Evolutionary conservation across 176 grass and related monocot species (phyloP), one percentile per base, ranked within the genome.

Genomic region (Carex cristatella): DNA sequence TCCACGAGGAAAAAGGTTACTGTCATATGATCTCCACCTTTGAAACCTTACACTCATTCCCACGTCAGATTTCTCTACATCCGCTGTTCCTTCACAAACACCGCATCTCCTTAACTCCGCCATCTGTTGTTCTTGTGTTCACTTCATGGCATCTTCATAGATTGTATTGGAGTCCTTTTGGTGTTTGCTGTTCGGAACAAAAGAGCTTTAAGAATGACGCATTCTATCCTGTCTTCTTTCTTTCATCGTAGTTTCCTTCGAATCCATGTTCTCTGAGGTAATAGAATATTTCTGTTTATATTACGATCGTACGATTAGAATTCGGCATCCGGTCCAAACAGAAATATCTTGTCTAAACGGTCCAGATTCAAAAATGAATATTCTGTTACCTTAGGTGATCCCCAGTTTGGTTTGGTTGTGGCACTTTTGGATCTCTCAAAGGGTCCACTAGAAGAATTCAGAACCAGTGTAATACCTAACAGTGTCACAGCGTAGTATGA

Each of bases 21-120:
- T 69, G 33, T 82, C 83, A 54, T 79, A 64, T 77, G 80, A 84
- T 62, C 37, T 65, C 82, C 84, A 84, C 84, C 55, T 71, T 61
- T 13, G 40, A 62, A 86, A 69, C 55, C 33, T 7, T 37, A 19
- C 55, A 46, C 69, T 30, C 16, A 11, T 1, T 46, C 86, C 85
- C 85, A 79, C 83, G 62, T 86, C 89, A 68, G 48, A 35, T 0
- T n/a, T 3, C 0, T 0, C 1, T 0, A 9, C 68, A 96, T 96
- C 84, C 27, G 57, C 57, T 85, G 68, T 1, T 64, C 19, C 0
- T 0, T 33, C 32, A 10, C 4, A 0, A 5, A 12, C 44, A 13
- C 4, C 55, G 0, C 4, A 30, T 0, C 2, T 5, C 65, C 30
- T 69, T 42, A 84, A 4, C 84, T 49, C 84, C 15, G 31, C 14